Conservation (phyloP, 192 early-diverging fungal genomes). For the Rhizoclosmatium sp. region DNA sequence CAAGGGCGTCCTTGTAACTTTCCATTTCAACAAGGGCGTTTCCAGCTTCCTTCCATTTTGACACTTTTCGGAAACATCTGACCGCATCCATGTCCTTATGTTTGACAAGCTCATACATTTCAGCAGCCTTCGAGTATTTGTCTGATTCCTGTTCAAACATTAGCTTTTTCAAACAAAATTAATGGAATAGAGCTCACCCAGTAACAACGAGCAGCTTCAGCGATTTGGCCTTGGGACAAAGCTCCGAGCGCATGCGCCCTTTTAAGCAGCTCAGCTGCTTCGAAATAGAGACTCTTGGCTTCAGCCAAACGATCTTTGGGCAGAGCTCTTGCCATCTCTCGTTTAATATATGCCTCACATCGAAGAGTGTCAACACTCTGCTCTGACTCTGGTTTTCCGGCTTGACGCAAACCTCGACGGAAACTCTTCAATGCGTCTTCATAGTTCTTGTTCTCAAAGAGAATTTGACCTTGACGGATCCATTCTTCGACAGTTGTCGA, state of each 20-base stretch:
- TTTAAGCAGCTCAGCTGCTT: slow-evolving; percentile 27
- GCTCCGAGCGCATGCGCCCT: neutral
- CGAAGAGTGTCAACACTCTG: slow-evolving; percentile 21
- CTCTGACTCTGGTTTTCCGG: slow-evolving; percentile 18
- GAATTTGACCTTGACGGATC: slow-evolving; percentile 27
- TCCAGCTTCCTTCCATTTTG: slow-evolving; percentile 9
- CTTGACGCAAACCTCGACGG: neutral
- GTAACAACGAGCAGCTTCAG: slow-evolving; percentile 29
- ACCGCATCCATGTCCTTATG: slow-evolving; percentile 3
- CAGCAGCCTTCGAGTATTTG: slow-evolving; percentile 4
- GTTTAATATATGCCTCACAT: slow-evolving; percentile 18
- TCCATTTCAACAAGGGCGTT: neutral
- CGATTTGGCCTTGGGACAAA: neutral
- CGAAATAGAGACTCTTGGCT: slow-evolving; percentile 9
- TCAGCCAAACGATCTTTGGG: neutral
- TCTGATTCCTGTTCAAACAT: slow-evolving; percentile 2
- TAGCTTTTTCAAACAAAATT: neutral
- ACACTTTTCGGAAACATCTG: slow-evolving; percentile 22
- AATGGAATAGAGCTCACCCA: neutral
- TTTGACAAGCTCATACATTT: slow-evolving; percentile 10
- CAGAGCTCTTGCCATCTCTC: neutral
- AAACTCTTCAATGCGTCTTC: slow-evolving; percentile 27
- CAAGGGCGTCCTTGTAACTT: neutral
- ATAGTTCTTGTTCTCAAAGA: slow-evolving; percentile 28
- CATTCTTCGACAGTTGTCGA: slow-evolving; percentile 33